Evolutionary conservation across 1,284 basidiomycete genomes (phyloP).

Genomic region (Tilletiaria anomala): DNA sequence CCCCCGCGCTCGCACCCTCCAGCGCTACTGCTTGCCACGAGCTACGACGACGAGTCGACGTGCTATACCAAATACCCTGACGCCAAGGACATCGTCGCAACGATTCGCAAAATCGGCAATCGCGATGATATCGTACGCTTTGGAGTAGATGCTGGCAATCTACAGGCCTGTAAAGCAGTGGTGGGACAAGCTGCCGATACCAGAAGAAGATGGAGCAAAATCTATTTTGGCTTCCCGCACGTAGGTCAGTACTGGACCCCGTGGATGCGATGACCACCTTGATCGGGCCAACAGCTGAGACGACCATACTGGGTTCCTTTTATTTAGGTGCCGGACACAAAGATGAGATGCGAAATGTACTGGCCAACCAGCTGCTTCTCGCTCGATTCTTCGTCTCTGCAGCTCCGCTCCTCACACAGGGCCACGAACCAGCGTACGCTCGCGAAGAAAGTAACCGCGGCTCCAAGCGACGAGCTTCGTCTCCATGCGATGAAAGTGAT

Average conservation of each 20-base stretch:
- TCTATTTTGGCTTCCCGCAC: conserved; percentile 95
- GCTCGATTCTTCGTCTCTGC: conserved; percentile 69
- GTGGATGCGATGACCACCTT: neutral
- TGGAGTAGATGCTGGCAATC: conserved; percentile 63
- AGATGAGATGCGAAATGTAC: conserved; percentile 84
- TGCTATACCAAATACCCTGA: conserved; percentile 77
- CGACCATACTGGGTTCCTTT: neutral
- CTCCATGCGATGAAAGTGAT: conserved; percentile 4
- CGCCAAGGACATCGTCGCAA: conserved; percentile 50
- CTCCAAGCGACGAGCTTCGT: no score
- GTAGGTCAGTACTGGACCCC: conserved; percentile 53
- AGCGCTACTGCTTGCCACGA: conserved; percentile 64
- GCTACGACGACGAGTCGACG: conserved; percentile 64
- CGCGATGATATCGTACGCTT: conserved; percentile 63
- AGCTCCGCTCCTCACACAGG: conserved; percentile 48
- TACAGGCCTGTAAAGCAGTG: conserved; percentile 49
- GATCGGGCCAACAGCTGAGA: neutral
- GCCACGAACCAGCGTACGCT: conserved; percentile 15
- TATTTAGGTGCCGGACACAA: conserved; percentile 70
- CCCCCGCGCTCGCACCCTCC: conserved; percentile 44
- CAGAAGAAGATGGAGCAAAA: conserved; percentile 55
- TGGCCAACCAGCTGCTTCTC: conserved; percentile 77
- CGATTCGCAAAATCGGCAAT: conserved; percentile 12
- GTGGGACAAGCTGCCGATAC: conserved; percentile 14
- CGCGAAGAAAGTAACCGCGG: no score